These are phyloP conservation scores for Haplosporangium sp. DNA, from an alignment of 371 early-diverging fungal genomes.

Conservation along the genomic window DNA sequence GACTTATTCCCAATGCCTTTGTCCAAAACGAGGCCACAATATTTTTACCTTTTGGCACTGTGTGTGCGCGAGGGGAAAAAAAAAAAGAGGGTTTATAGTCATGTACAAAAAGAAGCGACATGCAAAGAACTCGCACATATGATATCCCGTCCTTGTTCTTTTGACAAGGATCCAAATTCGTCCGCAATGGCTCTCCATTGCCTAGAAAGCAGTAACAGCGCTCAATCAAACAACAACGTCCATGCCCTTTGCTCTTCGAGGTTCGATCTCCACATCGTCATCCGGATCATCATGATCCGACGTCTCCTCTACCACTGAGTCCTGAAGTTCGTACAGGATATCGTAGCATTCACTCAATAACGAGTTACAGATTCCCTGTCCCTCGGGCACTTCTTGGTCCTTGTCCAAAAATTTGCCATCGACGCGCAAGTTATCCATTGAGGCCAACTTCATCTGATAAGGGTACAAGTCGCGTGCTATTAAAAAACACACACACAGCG, in stretches of 20 bases:
- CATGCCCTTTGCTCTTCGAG: constrained; percentile 36
- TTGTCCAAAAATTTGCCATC: constrained; percentile 91
- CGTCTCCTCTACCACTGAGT: constrained; percentile 55
- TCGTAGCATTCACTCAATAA: constrained; percentile 91
- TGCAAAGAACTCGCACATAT: no score
- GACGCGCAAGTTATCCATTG: constrained; percentile 83
- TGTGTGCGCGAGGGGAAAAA: background rate
- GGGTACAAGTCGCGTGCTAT: constrained; percentile 85
- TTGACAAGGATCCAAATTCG: no score
- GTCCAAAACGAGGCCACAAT: no score
- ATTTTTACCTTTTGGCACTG: no score
- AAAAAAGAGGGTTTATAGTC: no score
- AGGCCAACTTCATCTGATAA: constrained; percentile 89
- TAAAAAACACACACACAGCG: constrained; percentile 17
- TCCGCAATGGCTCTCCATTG: no score
- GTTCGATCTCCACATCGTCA: constrained; percentile 30
- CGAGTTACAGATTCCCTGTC: constrained; percentile 86
- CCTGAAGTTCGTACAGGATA: constrained; percentile 80
- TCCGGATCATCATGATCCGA: constrained; percentile 9
- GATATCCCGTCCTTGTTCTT: no score
- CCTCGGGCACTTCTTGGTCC: constrained; percentile 87
- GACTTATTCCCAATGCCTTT: no score
- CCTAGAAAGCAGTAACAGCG: no score
- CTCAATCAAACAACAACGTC: constrained; percentile 48
- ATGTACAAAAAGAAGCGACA: background rate